Conservation (phyloP, 2,329 filamentous ascomycete species). For the Aphanoascus verrucosus region DNA sequence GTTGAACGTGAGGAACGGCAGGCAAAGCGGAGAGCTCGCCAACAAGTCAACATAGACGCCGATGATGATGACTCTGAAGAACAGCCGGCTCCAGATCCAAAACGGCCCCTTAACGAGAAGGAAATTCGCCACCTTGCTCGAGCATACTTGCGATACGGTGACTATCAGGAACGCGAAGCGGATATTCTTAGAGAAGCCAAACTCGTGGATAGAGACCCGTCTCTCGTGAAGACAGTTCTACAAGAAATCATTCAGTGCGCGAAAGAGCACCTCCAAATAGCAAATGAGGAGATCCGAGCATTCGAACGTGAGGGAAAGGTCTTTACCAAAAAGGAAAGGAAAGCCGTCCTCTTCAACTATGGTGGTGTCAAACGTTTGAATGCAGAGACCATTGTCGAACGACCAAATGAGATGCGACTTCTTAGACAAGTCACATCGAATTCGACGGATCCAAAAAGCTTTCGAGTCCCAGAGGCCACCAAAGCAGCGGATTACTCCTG, state of each 20-base stretch:
- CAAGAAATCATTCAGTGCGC: constrained; percentile 67
- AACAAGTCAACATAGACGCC: constrained; percentile 53
- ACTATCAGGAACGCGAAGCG: constrained; percentile 74
- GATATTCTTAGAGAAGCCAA: constrained; percentile 83
- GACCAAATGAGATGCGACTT: constrained; percentile 78
- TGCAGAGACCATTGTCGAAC: constrained; percentile 85
- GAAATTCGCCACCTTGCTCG: constrained; percentile 86
- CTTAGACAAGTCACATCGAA: constrained; percentile 61
- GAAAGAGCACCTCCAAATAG: constrained; percentile 60
- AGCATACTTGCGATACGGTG: constrained; percentile 82
- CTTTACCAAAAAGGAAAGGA: constrained; percentile 92
- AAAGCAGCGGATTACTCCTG: constrained; percentile 88
- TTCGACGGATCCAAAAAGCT: constrained; percentile 59
- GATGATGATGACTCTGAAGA: constrained; percentile 63
- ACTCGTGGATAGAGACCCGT: constrained; percentile 67
- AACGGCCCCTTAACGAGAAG: constrained; percentile 80
- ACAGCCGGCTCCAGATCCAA: constrained; percentile 58
- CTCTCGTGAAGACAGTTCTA: constrained; percentile 66
- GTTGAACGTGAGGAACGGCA: constrained; percentile 52
- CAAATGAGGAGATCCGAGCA: constrained; percentile 51
- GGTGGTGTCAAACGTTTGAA: constrained; percentile 89
- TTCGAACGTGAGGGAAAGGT: constrained; percentile 66
- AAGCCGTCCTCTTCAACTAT: constrained; percentile 92
- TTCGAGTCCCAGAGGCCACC: constrained; percentile 80
- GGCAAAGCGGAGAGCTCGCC: constrained; percentile 60